Base-by-base conservation (phyloP, 768 basidiomycete genomes). In the Arthromyces matolae region DNA sequence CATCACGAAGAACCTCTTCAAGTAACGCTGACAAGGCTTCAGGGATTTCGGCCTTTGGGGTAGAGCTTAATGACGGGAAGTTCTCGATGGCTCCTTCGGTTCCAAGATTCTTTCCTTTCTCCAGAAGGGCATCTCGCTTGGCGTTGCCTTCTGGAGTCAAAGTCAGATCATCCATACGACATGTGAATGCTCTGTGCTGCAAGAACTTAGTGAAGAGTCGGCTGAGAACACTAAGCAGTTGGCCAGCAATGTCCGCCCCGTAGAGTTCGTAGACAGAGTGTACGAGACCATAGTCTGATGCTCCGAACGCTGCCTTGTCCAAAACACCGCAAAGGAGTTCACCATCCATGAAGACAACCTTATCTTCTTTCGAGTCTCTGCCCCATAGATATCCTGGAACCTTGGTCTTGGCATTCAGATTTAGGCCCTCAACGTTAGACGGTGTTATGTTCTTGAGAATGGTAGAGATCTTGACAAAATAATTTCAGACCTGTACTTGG, bases 211-310 rank as follows among this genome's bases (percentile, higher is more conserved):
- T 97, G 69, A 99, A 93, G 25, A 98, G 72, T 45, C 96, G 85
- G 63, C 90, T 90, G 50, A 98, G 81, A 51, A 97, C 83, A 42
- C 94, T 92, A 16, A 99, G 84, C 12, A 99, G 81, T 60, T 84
- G 84, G 42, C 94, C 95, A 4, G 96, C 95, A 18, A 81, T 70
- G 42, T 87, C 86, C 8, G 94, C 76, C 10, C 96, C 94, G 62
- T 97, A 99, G 7, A 99, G 71, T 58, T 99, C 96, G 65, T 94
- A 91, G 14, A 94, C 86, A 0, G 96, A 97, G 66, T 99, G 96
- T 9, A 98, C 92, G 31, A 99, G 80, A 64, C 96, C 96, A 62
- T 87, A 98, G 14, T 96, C 90, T 2, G 89, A 85, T 19, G 96
- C 94, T 56, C 96, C 96, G 63, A 95, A 96, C 22, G 96, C 91